A percentile compares a stretch with the other conserved stretches of the same genome.
Evolutionary conservation across 495 filamentous ascomycete genomes (phyloP).

Genomic region (Beverwykella pulmonaria): DNA sequence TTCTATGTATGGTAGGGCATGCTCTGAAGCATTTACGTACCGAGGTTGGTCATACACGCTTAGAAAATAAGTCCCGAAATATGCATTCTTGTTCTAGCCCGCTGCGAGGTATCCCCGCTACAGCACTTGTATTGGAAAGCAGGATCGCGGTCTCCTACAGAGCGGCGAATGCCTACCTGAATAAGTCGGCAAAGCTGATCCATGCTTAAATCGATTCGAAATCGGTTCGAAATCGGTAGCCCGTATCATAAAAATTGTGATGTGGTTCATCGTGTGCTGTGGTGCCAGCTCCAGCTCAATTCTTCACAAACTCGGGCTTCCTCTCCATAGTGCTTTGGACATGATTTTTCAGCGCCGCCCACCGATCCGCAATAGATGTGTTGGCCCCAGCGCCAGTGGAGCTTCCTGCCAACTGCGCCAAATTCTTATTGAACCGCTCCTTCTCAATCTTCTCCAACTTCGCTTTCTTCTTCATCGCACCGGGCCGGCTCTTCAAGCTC

Average conservation of each 20-base stretch:
- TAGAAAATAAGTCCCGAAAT: too few species aligned
- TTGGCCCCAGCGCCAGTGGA: slow-evolving; percentile 42
- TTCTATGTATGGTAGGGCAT: too few species aligned
- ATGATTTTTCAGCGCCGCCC: slow-evolving; percentile 69
- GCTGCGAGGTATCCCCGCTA: too few species aligned
- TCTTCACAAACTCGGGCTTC: slow-evolving; percentile 60
- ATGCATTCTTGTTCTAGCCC: too few species aligned
- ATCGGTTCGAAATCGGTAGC: background rate
- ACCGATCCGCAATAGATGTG: slow-evolving; percentile 58
- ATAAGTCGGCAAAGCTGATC: too few species aligned
- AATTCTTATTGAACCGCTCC: slow-evolving; percentile 77
- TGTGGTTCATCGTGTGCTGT: background rate
- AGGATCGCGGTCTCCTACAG: too few species aligned
- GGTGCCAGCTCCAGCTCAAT: background rate
- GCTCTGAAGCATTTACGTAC: too few species aligned
- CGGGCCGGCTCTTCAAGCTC: slow-evolving; percentile 71
- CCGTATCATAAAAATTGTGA: background rate
- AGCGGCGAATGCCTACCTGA: too few species aligned
- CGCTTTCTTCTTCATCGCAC: slow-evolving; percentile 81
- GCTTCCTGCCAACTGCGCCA: slow-evolving; percentile 61
- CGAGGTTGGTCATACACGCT: too few species aligned
- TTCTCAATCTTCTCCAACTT: slow-evolving; percentile 75
- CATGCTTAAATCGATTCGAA: too few species aligned
- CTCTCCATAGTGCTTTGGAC: slow-evolving; percentile 75
- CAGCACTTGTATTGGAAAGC: too few species aligned